Evolutionary conservation across 2,329 filamentous ascomycete genomes (phyloP), one percentile per base, ranked within the genome.

Genomic region (Periconia sp.): DNA sequence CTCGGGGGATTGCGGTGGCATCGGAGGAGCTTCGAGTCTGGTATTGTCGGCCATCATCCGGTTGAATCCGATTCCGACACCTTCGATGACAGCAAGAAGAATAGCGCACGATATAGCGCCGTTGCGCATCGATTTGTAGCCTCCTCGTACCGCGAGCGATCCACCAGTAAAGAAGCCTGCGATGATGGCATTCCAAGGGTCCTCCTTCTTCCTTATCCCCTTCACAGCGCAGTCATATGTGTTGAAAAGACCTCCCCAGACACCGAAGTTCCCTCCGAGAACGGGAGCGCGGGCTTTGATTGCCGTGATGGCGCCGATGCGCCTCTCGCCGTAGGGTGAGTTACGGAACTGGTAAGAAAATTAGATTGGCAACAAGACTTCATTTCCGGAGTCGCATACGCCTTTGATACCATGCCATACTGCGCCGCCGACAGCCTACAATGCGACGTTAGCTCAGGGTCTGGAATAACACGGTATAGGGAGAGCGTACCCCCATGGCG

Each of bases 341-440:
- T 70, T 71, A 19, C 64, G 65, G 57, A 66, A 68, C 64, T 69
- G 30, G 15, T 28, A 22, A 1, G 40, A n/a, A n/a, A n/a, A n/a
- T n/a, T n/a, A n/a, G n/a, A n/a, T n/a, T n/a, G n/a, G n/a, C n/a
- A n/a, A n/a, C n/a, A n/a, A n/a, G n/a, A n/a, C n/a, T n/a, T n/a
- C n/a, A n/a, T n/a, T n/a, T n/a, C n/a, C n/a, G n/a, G n/a, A 24
- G 15, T 48, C 40, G 23, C 64, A 89, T 95, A 69, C 91, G 46
- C 92, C 94, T 78, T 99, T 99, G 56, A 96, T 88, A 63, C 92
- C 92, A 76, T 96, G 92, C 92, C 92, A 96, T 70, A 96, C 87
- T 52, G 71, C 66, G 48, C 72, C 72, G 37, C 72, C 72, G 29
- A 75, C 72, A 48, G 72, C 71, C 65, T 68, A 39, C 10, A 33